Conservation (phyloP, 148 eudicot species). For the Vaccinium darrowii region DNA sequence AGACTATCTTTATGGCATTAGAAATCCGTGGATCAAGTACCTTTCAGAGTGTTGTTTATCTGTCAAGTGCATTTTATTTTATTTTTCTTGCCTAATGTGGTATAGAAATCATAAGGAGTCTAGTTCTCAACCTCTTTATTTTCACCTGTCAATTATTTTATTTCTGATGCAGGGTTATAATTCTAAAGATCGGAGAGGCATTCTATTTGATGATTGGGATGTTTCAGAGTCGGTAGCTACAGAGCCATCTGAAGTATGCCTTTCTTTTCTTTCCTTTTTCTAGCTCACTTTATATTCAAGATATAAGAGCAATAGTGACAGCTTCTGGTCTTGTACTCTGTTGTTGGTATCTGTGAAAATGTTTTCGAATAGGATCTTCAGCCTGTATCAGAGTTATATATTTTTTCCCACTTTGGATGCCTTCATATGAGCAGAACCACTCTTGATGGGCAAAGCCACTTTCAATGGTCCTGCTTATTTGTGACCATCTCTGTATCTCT, state of each 20-base stretch:
- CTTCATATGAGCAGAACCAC: neutral
- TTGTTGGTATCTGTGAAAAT: constrained; percentile 1
- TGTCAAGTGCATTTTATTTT: neutral
- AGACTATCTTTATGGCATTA: constrained; percentile 8
- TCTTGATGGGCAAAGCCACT: neutral
- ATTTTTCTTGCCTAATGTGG: neutral
- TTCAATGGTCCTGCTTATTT: neutral
- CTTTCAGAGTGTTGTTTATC: neutral
- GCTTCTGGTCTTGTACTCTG: neutral
- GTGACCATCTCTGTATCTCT: neutral
- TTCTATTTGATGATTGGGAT: constrained; percentile 90
- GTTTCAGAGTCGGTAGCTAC: constrained; percentile 80
- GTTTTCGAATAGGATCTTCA: neutral
- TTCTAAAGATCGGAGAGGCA: constrained; percentile 79
- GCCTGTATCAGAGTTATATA: neutral
- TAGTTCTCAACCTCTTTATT: constrained; percentile 10
- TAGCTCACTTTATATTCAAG: neutral
- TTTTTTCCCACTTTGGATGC: neutral
- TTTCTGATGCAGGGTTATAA: constrained; percentile 71
- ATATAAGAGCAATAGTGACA: neutral
- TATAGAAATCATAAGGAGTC: neutral
- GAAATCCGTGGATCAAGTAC: neutral
- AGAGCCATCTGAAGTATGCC: constrained; percentile 65
- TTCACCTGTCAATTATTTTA: constrained; percentile 1
- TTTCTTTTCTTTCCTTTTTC: neutral